Evolutionary conservation across 23 red algal species (phyloP).

Genomic region (Gracilaria caudata): DNA sequence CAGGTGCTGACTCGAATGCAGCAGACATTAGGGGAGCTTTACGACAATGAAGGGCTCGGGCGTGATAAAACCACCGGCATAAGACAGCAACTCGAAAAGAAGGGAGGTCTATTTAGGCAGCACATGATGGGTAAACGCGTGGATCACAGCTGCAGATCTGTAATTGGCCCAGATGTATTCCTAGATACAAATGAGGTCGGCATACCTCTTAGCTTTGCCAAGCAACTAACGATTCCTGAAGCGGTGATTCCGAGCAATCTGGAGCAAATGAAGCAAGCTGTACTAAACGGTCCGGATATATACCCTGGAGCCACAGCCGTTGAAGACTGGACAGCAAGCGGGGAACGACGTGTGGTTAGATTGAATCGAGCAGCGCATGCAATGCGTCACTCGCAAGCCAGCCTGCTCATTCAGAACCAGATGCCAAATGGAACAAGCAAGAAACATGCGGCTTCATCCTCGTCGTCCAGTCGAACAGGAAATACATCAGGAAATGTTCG

Average conservation of each 20-base stretch:
- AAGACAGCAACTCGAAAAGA: constrained; percentile 92
- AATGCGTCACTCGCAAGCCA: constrained; percentile 44
- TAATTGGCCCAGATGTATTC: constrained; percentile 97
- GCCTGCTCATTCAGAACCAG: constrained; percentile 39
- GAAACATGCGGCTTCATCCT: neutral
- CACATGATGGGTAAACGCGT: constrained; percentile 99
- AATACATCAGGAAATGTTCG: neutral
- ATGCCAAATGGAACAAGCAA: constrained; percentile 41
- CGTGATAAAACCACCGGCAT: constrained; percentile 72
- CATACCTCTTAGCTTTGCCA: constrained; percentile 94
- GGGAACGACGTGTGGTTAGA: constrained; percentile 44
- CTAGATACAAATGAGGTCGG: constrained; percentile 97
- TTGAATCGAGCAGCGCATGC: constrained; percentile 3
- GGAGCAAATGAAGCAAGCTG: constrained; percentile 56
- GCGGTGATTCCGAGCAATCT: constrained; percentile 71
- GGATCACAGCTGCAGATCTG: constrained; percentile 93
- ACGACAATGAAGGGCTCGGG: constrained; percentile 71
- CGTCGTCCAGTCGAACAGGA: neutral
- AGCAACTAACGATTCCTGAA: constrained; percentile 78
- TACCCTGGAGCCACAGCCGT: constrained; percentile 89
- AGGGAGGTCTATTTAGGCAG: constrained; percentile 92
- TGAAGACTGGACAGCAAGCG: constrained; percentile 68
- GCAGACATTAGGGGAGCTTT: constrained; percentile 58
- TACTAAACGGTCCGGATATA: constrained; percentile 74
- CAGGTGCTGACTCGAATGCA: constrained; percentile 61